Evolutionary conservation across 495 filamentous ascomycete species (phyloP).

Genomic region (Extremus antarcticus): DNA sequence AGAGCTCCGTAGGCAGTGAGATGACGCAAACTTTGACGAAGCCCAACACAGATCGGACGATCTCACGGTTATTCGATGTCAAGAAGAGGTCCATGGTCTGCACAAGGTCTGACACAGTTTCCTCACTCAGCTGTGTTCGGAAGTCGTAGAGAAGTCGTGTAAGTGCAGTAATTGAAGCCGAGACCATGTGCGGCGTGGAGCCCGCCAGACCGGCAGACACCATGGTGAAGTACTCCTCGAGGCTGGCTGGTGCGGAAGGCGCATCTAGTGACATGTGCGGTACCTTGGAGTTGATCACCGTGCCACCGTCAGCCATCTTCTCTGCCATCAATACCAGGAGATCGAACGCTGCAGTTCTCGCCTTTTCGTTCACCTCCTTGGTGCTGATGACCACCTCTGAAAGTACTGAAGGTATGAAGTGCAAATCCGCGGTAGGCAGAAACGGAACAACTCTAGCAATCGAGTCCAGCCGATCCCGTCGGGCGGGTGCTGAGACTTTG

Average conservation of each 20-base stretch:
- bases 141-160: constrained; percentile 89
- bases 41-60: constrained; percentile 81
- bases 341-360: constrained; percentile 78
- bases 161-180: constrained; percentile 82
- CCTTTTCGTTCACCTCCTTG: constrained; percentile 95
- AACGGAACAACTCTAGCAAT: constrained; percentile 67
- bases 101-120: constrained; percentile 63
- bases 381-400: constrained; percentile 88
- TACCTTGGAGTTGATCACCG: constrained; percentile 73
- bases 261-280: constrained; percentile 72
- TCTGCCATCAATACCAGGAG: constrained; percentile 80
- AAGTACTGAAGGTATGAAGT: constrained; percentile 85
- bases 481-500: constrained; percentile 71
- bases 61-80: constrained; percentile 78
- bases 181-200: constrained; percentile 86
- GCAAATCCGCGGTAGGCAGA: constrained; percentile 61
- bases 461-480: constrained; percentile 68
- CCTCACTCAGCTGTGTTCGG: constrained; percentile 44
- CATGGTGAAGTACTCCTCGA: constrained; percentile 98
- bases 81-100: constrained; percentile 90
- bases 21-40: constrained; percentile 95
- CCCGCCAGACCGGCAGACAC: constrained; percentile 89
- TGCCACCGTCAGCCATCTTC: constrained; percentile 62
- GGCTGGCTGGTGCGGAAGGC: constrained; percentile 58
- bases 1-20: constrained; percentile 61